These are phyloP conservation scores for Yamadazyma olivae DNA, from an alignment of 805 yeast genomes.

Conservation along the genomic window DNA sequence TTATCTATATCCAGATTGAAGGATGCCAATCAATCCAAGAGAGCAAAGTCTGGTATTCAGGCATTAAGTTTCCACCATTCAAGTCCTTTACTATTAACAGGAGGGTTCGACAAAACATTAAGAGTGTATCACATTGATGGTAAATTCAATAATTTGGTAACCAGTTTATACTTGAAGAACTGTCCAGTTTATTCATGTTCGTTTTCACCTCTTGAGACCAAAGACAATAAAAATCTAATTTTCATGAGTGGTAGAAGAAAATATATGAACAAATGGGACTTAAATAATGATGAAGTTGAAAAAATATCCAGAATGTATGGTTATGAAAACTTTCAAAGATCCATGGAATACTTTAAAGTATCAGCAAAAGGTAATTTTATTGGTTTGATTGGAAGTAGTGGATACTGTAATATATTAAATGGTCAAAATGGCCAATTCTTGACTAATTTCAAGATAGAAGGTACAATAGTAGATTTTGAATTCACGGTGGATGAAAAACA, in stretches of 20 bases:
- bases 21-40: conserved; percentile 75
- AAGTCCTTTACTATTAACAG: conserved; percentile 80
- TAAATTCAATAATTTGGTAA: conserved; percentile 71
- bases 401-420: conserved; percentile 84
- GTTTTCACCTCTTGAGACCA: conserved; percentile 42
- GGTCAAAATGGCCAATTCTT: conserved; percentile 84
- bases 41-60: conserved; percentile 81
- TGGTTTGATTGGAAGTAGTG: conserved; percentile 79
- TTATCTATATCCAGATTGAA: conserved; percentile 78
- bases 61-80: conserved; percentile 79
- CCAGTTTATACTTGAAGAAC: conserved; percentile 74
- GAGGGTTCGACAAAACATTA: conserved; percentile 88
- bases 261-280: conserved; percentile 90
- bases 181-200: conserved; percentile 77
- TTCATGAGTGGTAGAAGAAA: conserved; percentile 90
- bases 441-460: conserved; percentile 85
- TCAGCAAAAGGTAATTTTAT: conserved; percentile 71
- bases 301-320: conserved; percentile 90
- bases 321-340: conserved; percentile 77
- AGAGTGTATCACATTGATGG: conserved; percentile 92
- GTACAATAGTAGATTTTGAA: conserved; percentile 76
- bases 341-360: conserved; percentile 81
- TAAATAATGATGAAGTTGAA: conserved; percentile 66
- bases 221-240: conserved; percentile 43
- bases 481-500: conserved; percentile 50